These are phyloP conservation scores for Plantago elongata DNA, from an alignment of 257 asterid genomes.

Conservation along the genomic window DNA sequence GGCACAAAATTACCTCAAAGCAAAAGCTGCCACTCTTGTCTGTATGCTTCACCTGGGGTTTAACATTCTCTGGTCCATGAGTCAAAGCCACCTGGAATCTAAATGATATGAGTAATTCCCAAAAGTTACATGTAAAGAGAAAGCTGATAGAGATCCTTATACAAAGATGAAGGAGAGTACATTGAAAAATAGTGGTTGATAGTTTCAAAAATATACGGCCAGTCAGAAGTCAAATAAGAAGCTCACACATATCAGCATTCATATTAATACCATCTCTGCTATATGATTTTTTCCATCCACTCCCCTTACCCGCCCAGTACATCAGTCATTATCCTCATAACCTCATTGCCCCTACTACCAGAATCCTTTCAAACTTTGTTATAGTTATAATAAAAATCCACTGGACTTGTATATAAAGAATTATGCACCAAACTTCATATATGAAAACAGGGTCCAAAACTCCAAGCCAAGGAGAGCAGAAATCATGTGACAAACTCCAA, in stretches of 20 bases:
- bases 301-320: constrained; percentile 8
- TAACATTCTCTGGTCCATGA: constrained; percentile 90
- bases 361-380: neutral
- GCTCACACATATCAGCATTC: neutral
- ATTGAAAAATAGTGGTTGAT: neutral
- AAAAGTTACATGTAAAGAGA: neutral
- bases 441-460: neutral
- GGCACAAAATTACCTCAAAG: constrained; percentile 62
- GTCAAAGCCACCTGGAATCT: constrained; percentile 80
- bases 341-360: constrained; percentile 12
- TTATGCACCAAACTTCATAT: constrained; percentile 10
- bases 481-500: neutral
- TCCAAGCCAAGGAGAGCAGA: neutral
- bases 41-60: constrained; percentile 76
- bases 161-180: too few relatives aligned
- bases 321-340: constrained; percentile 18
- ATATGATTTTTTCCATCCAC: too few relatives aligned
- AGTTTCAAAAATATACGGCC: constrained; percentile 8
- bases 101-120: constrained; percentile 17
- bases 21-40: constrained; percentile 75
- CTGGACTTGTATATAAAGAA: constrained; percentile 8
- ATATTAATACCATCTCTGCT: too few relatives aligned
- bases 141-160: neutral
- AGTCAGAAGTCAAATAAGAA: neutral
- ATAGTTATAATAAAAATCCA: neutral